Evolutionary conservation across 495 filamentous ascomycete genomes (phyloP).

Genomic region (Penicillium pulvis): DNA sequence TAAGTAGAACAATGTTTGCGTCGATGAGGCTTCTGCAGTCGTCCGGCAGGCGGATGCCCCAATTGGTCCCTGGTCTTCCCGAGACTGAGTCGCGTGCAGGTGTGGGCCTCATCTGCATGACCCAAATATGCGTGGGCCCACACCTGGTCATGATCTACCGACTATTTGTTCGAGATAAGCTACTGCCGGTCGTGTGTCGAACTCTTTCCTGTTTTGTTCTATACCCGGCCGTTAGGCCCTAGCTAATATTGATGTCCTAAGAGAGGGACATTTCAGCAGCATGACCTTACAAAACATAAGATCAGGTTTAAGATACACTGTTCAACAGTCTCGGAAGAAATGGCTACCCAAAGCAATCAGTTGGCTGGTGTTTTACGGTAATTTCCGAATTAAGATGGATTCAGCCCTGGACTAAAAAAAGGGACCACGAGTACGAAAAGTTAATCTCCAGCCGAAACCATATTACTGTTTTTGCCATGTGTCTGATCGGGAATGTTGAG

Average conservation of each 20-base stretch:
- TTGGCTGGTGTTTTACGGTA: background rate
- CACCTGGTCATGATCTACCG: background rate
- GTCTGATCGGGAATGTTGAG: background rate
- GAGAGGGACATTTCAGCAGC: background rate
- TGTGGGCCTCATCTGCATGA: background rate
- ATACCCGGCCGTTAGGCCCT: background rate
- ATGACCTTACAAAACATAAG: too few relatives aligned
- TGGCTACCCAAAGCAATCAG: background rate
- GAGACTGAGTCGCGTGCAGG: background rate
- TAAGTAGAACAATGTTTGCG: conserved; percentile 26
- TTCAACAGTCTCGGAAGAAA: background rate
- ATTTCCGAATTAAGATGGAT: conserved; percentile 14
- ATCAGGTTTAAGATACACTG: background rate
- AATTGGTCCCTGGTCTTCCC: conserved; percentile 1
- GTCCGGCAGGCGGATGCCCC: conserved; percentile 8
- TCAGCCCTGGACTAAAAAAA: conserved; percentile 16
- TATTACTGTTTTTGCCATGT: background rate
- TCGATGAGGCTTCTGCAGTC: conserved; percentile 15
- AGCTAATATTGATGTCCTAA: background rate
- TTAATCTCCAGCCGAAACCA: conserved; percentile 12
- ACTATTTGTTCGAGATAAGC: background rate
- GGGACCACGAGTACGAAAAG: conserved; percentile 17
- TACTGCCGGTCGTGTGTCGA: background rate
- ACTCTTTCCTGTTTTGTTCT: background rate
- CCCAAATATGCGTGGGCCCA: background rate